Percentiles rank a stretch among this genome's conserved stretches.
phyloP scores from a whole-genome alignment of 805 yeast species.

The Geotrichum ghanense region DNA sequence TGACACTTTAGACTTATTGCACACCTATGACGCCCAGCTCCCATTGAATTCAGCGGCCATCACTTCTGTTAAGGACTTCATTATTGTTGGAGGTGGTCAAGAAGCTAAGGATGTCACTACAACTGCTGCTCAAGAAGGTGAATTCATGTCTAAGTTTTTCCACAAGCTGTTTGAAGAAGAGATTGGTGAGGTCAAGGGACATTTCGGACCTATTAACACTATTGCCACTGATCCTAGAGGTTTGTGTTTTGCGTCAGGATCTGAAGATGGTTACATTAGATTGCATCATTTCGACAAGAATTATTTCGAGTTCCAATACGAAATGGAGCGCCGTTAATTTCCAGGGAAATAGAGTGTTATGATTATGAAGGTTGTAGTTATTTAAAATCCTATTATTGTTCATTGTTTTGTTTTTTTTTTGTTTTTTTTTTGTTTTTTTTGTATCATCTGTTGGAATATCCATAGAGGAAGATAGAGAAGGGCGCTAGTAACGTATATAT shows the following conservation, averaged over 20 bases:
- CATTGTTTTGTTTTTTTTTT: too few relatives aligned
- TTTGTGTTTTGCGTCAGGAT: slow-evolving; percentile 88
- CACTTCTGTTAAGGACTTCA: slow-evolving; percentile 85
- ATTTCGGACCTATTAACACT: slow-evolving; percentile 95
- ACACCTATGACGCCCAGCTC: slow-evolving; percentile 75
- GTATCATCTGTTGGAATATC: too few relatives aligned
- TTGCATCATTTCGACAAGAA: slow-evolving; percentile 87
- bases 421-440: too few relatives aligned
- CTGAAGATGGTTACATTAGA: slow-evolving; percentile 97
- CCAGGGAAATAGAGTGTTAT: too few relatives aligned
- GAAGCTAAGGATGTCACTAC: slow-evolving; percentile 98
- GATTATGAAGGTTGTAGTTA: too few relatives aligned
- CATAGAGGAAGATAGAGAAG: too few relatives aligned
- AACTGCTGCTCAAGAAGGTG: slow-evolving; percentile 87
- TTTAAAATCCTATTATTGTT: too few relatives aligned
- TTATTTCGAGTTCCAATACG: slow-evolving; percentile 87
- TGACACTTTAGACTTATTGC: slow-evolving; percentile 58
- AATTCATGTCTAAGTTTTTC: slow-evolving; percentile 90
- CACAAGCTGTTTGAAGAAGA: slow-evolving; percentile 94
- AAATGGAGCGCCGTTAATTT: slow-evolving; percentile 47
- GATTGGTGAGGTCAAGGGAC: slow-evolving; percentile 95
- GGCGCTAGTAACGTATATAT: too few relatives aligned
- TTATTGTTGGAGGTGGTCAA: slow-evolving; percentile 97
- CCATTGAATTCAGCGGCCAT: slow-evolving; percentile 94
- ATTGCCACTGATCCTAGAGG: slow-evolving; percentile 94